Base-by-base conservation (phyloP, 805 yeast genomes). In the Candida namnaoensis region DNA sequence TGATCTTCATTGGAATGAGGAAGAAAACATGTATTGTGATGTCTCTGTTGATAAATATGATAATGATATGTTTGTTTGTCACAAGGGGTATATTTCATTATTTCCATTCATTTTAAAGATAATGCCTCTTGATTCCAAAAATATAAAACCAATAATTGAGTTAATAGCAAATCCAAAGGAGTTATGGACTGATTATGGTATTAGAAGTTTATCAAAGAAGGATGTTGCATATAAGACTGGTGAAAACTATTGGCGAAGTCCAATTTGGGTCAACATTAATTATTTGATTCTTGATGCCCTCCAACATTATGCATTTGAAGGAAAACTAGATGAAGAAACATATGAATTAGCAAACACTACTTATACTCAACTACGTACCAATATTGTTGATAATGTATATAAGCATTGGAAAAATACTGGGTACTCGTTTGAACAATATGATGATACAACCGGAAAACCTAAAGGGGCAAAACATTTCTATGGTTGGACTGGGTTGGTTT, bases 201-300 rank as follows among this genome's bases (percentile, higher is more conserved):
- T 93, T 33, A 70, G 96, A 47, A 84, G 95, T 0, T 65, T 93
- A 33, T 84, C 96, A 1, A 78, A 77, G 52, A 51, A 69, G 5
- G 90, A 85, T 51, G 65, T 65, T 19, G 64, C 55, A 44, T 93
- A 82, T 62, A 83, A 83, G 42, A 75, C 80, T 0, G 91, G 73
- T 7, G 99, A 93, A 56, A 81, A 91, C 61, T 93, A 93, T 65
- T 93, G 99, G 99, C 75, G 96, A 47, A 93, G 96, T 1, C 87
- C 95, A 15, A 71, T 93, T 26, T 93, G 98, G 98, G 69, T 88
- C 51, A 85, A 88, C 58, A 84, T 93, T 54, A 93, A 93, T 65
- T 91, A 88, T 55, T 65, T 93, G 60, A 68, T 81, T 5, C 66
- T 93, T 36, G 93, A 88, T 41, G 73, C 85, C 5, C 65, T 93